phyloP scores from a whole-genome alignment of 345 rosid species.

The Cardamine occulta region DNA sequence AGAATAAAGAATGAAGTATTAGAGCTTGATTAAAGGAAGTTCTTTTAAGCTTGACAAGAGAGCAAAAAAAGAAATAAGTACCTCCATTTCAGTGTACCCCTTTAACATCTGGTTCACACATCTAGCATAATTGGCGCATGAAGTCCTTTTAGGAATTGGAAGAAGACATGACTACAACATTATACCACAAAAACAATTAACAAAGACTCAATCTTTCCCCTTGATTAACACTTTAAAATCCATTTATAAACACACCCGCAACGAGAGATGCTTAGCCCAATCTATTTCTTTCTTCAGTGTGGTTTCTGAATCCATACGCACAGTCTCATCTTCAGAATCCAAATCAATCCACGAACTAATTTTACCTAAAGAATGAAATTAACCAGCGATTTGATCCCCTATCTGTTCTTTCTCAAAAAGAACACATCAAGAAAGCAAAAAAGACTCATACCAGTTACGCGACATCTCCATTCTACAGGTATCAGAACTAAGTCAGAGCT shows the following conservation, averaged over 20 bases:
- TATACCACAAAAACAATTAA: background rate
- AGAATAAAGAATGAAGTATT: background rate
- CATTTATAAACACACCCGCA: constrained; percentile 49
- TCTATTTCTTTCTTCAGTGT: constrained; percentile 78
- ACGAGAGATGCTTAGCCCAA: constrained; percentile 82
- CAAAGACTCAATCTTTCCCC: background rate
- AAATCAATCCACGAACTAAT: constrained; percentile 84
- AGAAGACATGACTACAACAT: constrained; percentile 77
- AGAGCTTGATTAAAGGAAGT: background rate
- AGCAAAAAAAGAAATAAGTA: background rate
- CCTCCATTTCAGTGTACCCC: constrained; percentile 54
- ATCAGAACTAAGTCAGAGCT: constrained; percentile 66
- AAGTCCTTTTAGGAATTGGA: constrained; percentile 71
- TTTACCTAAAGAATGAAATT: constrained; percentile 52
- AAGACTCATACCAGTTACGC: constrained; percentile 65
- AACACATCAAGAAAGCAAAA: background rate
- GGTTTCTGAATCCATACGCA: constrained; percentile 73
- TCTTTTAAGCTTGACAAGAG: background rate
- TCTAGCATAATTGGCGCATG: constrained; percentile 83
- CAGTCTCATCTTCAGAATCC: constrained; percentile 72
- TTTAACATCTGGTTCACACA: constrained; percentile 82
- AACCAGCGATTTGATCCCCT: background rate
- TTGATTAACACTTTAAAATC: background rate
- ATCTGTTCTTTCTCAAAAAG: background rate
- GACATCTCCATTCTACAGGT: constrained; percentile 70